A percentile compares a stretch with the other conserved stretches of the same genome.
Evolutionary conservation across 73 alveolate species (phyloP).

Genomic region (Symbiodinium natans): DNA sequence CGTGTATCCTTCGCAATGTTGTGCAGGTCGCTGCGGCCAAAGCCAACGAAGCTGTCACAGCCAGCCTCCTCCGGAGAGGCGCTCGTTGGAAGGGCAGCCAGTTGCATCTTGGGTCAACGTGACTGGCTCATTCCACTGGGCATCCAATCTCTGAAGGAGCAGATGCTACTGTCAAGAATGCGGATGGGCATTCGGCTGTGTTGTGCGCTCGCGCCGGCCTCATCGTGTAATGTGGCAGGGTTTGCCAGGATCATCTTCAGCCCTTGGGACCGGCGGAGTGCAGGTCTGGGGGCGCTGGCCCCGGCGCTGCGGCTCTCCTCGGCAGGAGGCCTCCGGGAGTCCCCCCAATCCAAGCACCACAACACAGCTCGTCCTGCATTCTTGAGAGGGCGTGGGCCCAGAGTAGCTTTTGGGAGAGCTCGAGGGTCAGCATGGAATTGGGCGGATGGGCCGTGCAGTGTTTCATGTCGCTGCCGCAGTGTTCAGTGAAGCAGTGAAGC

Average conservation of each 20-base stretch:
- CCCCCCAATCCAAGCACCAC: no score
- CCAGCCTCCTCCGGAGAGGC: conserved; percentile 32
- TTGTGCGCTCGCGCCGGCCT: conserved; percentile 45
- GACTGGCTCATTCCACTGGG: no score
- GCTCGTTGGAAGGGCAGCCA: background rate
- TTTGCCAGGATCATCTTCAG: background rate
- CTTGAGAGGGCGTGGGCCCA: background rate
- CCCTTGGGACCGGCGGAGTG: background rate
- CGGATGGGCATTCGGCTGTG: conserved; percentile 59
- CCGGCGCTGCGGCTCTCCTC: conserved; percentile 32
- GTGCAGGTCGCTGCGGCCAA: conserved; percentile 67
- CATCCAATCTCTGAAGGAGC: conserved; percentile 1
- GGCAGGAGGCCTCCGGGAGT: conserved; percentile 56
- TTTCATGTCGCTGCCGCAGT: background rate
- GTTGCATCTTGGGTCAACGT: background rate
- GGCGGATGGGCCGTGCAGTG: background rate
- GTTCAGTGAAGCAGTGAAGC: background rate
- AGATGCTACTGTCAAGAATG: conserved; percentile 26
- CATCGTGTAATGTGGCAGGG: no score
- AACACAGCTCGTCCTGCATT: background rate
- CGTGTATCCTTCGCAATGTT: no score
- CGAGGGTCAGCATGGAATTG: background rate
- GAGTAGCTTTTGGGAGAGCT: no score
- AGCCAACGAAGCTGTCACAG: conserved; percentile 33
- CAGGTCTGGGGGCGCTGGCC: conserved; percentile 51